Evolutionary conservation across 805 yeast species (phyloP), one percentile per base, ranked within the genome.

Genomic region (Blastobotrys peoriensis): DNA sequence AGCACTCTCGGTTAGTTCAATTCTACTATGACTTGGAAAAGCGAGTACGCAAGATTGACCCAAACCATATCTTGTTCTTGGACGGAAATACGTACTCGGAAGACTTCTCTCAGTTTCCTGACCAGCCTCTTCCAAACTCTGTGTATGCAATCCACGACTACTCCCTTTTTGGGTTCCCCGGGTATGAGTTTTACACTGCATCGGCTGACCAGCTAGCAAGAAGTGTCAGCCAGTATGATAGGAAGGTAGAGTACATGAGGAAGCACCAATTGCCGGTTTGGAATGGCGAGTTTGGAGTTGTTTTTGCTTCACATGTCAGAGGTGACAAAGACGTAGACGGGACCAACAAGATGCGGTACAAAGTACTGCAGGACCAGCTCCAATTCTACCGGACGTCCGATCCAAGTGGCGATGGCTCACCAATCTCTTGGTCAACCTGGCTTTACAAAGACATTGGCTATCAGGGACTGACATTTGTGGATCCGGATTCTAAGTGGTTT

Each of bases 201-300:
- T 52, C 65, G 8, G 60, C 43, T 0, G 69, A 58, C 27, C 68
- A 74, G 50, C 56, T 52, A 41, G 60, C 46, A 27, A 68, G 65
- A 53, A 50, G 73, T 43, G 50, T 59, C 43, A 43, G 45, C n/a
- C 71, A 65, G 50, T 74, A 70, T 52, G 57, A 65, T 34, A 55
- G 75, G 40, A 74, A 74, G 55, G 55, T 73, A 47, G 70, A 70
- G 48, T 70, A 63, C 56, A 69, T 69, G 68, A 52, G 50, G 33
- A 50, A 63, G 33, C 53, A 62, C 47, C 53, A 65, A 9, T 74
- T 72, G 9, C 76, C 78, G 2, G 75, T 73, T 15, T 74, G 78
- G 78, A 71, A 72, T 55, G 78, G 78, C 23, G 75, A 74, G 57
- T 71, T 74, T 56, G 76, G 78, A 27, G 76, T 78, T 5, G 75